Percentiles rank a stretch among this genome's conserved stretches.
phyloP scores from a whole-genome alignment of 1,284 basidiomycete species.

The Melampsora larici-populina region DNA sequence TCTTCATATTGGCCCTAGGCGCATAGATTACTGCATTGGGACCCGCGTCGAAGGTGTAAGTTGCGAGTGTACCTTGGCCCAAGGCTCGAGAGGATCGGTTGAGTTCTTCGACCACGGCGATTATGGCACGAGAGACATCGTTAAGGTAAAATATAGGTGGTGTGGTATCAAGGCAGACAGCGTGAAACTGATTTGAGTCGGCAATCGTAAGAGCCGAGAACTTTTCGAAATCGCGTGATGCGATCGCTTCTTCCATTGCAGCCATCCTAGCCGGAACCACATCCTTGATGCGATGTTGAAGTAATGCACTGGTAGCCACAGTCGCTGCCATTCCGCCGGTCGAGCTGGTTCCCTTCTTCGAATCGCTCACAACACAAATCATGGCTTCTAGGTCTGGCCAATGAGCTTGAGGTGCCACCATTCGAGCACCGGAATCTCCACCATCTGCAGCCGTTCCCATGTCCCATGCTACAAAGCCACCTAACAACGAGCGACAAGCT shows the following conservation, averaged over 20 bases:
- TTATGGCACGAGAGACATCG: constrained; percentile 83
- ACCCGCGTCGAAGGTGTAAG: constrained; percentile 97
- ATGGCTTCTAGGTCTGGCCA: constrained; percentile 96
- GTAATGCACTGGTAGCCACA: constrained; percentile 81
- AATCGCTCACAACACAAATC: constrained; percentile 93
- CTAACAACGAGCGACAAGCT: constrained; percentile 93
- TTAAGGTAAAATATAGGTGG: constrained; percentile 99
- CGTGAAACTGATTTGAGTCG: constrained; percentile 98
- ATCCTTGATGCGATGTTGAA: constrained; percentile 80
- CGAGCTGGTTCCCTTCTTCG: constrained; percentile 93
- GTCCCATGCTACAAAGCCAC: constrained; percentile 96
- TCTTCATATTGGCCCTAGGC: constrained; percentile 69
- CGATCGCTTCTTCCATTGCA: constrained; percentile 75
- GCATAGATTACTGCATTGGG: constrained; percentile 99
- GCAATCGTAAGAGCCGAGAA: constrained; percentile 92
- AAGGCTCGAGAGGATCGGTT: constrained; percentile 73
- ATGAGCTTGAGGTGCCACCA: constrained; percentile 79
- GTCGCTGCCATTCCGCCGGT: constrained; percentile 97
- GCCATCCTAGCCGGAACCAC: constrained; percentile 87
- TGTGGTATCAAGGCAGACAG: constrained; percentile 89
- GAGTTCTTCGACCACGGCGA: constrained; percentile 82
- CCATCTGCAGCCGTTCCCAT: constrained; percentile 69
- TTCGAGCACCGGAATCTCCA: constrained; percentile 78
- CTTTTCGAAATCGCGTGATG: constrained; percentile 72
- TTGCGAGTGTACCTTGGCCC: constrained; percentile 70